Evolutionary conservation across 2,329 filamentous ascomycete species (phyloP).

Genomic region (Akanthomyces lecanii): DNA sequence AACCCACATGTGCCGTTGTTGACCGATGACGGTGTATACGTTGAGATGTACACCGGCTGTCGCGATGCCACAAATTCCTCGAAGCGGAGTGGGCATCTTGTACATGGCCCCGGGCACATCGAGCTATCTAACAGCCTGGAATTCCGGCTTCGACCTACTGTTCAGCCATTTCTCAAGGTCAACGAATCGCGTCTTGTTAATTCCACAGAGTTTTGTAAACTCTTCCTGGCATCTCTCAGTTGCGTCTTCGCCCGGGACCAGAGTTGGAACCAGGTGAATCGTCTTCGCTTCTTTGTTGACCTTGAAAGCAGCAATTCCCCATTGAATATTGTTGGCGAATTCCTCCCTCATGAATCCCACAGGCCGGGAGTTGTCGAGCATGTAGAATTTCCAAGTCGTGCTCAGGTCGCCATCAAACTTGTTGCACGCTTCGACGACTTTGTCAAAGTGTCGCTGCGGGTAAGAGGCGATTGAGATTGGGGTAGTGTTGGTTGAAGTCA

Average conservation of each 20-base stretch:
- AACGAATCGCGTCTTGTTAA: slow-evolving; percentile 25
- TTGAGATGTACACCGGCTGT: slow-evolving; percentile 37
- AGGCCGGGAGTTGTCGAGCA: slow-evolving; percentile 22
- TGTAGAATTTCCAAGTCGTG: slow-evolving; percentile 23
- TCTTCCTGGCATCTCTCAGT: slow-evolving; percentile 21
- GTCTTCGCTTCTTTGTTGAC: slow-evolving; percentile 17
- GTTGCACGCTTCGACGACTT: slow-evolving; percentile 26
- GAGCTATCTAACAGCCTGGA: slow-evolving; percentile 28
- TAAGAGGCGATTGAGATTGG: too few species aligned
- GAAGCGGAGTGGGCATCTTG: slow-evolving; percentile 29
- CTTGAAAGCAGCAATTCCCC: slow-evolving; percentile 21
- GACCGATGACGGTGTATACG: slow-evolving; percentile 25
- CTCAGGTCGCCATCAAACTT: slow-evolving; percentile 24
- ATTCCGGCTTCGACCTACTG: slow-evolving; percentile 15
- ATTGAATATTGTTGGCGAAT: slow-evolving; percentile 21
- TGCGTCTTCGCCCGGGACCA: slow-evolving; percentile 17
- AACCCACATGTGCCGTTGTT: slow-evolving; percentile 25
- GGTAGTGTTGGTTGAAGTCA: neutral
- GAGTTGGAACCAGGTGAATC: slow-evolving; percentile 23
- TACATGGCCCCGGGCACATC: slow-evolving; percentile 21
- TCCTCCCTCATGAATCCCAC: slow-evolving; percentile 26
- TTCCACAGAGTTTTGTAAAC: slow-evolving; percentile 25
- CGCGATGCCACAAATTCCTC: slow-evolving; percentile 34
- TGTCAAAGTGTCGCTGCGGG: slow-evolving; percentile 18
- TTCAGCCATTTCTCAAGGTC: slow-evolving; percentile 26